Evolutionary conservation across 1,284 basidiomycete genomes (phyloP), one percentile per base, ranked within the genome.

Genomic region (Somion occarium): DNA sequence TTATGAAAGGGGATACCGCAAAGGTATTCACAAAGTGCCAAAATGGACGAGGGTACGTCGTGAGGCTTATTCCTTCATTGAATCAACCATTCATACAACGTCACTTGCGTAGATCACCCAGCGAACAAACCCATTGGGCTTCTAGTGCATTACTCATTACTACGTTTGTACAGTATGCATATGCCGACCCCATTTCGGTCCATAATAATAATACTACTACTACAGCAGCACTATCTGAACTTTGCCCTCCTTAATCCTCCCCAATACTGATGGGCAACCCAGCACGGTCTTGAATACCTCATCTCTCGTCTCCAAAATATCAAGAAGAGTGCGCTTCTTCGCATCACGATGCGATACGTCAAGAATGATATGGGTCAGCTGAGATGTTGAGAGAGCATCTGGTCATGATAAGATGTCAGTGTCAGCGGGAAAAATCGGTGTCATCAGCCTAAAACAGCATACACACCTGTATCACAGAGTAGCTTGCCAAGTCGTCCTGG

Each of bases 11-110:
- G 87, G 88, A 3, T 99, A 95, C 71, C 76, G 96, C 46, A 99
- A 99, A 67, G 88, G 90, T 19, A 90, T 98, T 42, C 96, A 99
- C 73, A 97, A 97, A 67, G 91, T 97, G 25, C 93, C 93, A 19
- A 95, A 96, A 66, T 96, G 88, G 80, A 96, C 93, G 53, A 78
- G 91, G 68, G 93, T 94, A 62, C 56, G 88, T 74, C 11, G 11
- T 49, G 2, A 18, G 45, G 13, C 18, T n/a, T n/a, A 19, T 46
- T 45, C 50, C 42, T 38, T 59, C 49, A 47, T 42, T 55, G 59
- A 23, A 50, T 50, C 37, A 48, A 38, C n/a, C n/a, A 15, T 34
- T 34, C 7, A 34, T 7, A 34, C 30, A 15, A 34, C 30, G 30
- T 34, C 7, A 34, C 30, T 15, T 34, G 30, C 41, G 23, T 64